Conservation (phyloP, 441 rosid genomes). For the Adansonia rubrostipa region DNA sequence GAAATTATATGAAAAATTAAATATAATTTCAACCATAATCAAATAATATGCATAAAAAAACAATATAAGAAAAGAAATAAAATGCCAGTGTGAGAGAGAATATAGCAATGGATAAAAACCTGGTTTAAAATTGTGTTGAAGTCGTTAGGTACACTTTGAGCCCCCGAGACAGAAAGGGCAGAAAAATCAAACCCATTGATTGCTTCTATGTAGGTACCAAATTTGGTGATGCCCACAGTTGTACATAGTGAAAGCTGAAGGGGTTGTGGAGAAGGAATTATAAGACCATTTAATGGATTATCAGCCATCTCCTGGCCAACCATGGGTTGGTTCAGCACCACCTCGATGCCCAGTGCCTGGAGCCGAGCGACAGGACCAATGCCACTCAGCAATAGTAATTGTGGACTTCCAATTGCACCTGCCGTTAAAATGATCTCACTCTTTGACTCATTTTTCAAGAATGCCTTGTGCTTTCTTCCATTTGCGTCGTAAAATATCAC, state of each 20-base stretch:
- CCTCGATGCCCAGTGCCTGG: slow-evolving; percentile 27
- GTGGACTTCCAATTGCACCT: slow-evolving; percentile 46
- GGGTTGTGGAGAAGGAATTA: not conserved
- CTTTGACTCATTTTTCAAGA: not conserved
- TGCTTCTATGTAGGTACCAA: not conserved
- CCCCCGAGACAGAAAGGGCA: not conserved
- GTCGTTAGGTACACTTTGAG: not conserved
- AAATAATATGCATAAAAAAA: too few species aligned
- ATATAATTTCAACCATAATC: too few species aligned
- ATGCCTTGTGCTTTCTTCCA: not conserved
- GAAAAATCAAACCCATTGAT: not conserved
- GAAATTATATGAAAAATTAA: too few species aligned
- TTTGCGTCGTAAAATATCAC: not conserved
- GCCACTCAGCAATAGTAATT: slow-evolving; percentile 43
- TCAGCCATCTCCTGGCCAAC: slow-evolving; percentile 44
- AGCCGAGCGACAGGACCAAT: slow-evolving; percentile 37
- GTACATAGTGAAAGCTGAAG: not conserved
- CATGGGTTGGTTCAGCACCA: slow-evolving; percentile 30
- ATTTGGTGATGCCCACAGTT: not conserved
- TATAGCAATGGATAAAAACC: too few species aligned
- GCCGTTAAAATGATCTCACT: slow-evolving; percentile 39
- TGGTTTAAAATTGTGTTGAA: too few species aligned
- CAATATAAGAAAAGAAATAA: too few species aligned
- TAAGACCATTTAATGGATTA: slow-evolving; percentile 22
- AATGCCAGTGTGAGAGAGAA: too few species aligned